Evolutionary conservation across 352 stramenopile species (phyloP).

Genomic region (Globisporangium uncinulatum): DNA sequence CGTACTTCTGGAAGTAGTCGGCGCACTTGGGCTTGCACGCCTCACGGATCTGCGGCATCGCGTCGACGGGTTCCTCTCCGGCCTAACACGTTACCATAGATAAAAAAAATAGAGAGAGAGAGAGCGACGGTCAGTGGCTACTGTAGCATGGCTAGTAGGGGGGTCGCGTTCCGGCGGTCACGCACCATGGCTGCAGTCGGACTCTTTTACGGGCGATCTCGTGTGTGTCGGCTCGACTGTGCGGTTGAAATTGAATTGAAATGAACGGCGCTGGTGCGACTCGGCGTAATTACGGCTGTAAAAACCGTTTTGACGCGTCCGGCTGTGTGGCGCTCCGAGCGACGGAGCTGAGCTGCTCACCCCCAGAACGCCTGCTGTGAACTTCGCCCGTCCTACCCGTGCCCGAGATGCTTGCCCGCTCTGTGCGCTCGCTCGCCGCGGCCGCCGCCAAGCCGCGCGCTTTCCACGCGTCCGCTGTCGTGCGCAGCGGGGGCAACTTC

Average conservation of each 20-base stretch:
- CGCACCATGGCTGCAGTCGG: slow-evolving; percentile 16
- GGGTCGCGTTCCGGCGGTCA: neutral
- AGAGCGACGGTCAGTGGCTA: neutral
- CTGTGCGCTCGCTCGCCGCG: slow-evolving; percentile 38
- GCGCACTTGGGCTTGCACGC: slow-evolving; percentile 90
- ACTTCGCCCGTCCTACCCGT: neutral
- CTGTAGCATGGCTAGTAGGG: neutral
- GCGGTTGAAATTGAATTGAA: neutral
- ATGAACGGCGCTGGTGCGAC: neutral
- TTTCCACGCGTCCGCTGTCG: slow-evolving; percentile 48
- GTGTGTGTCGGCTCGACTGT: neutral
- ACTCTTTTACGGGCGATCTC: too few species aligned
- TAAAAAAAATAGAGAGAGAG: neutral
- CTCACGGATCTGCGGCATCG: slow-evolving; percentile 91
- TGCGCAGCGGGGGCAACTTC: slow-evolving; percentile 25
- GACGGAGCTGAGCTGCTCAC: neutral
- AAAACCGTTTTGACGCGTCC: too few species aligned
- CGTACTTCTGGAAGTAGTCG: slow-evolving; percentile 84
- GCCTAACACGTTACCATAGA: slow-evolving; percentile 1
- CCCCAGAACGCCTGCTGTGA: neutral
- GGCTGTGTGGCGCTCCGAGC: slow-evolving; percentile 6
- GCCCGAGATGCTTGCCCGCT: slow-evolving; percentile 51
- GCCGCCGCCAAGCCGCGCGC: slow-evolving; percentile 19
- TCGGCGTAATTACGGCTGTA: neutral
- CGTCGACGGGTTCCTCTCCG: slow-evolving; percentile 90